phyloP scores from a whole-genome alignment of 164 flowering plant species.

The Annona cherimola region DNA sequence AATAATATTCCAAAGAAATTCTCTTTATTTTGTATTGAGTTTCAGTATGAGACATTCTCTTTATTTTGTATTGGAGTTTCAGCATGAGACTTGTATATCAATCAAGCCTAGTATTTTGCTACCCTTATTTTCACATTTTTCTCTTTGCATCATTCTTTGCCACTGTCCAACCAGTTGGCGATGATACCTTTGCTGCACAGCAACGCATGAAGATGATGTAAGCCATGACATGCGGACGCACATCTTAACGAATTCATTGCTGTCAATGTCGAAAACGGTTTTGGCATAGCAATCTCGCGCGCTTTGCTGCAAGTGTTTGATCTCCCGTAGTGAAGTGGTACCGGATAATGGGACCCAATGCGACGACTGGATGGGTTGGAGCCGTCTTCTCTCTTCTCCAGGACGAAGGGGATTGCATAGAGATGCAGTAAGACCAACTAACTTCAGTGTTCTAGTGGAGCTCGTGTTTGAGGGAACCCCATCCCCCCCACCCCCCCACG shows the following conservation, averaged over 20 bases:
- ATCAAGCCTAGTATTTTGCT: too few species aligned
- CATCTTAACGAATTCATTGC: slow-evolving; percentile 4
- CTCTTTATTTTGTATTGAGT: too few species aligned
- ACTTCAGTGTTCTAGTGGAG: neutral
- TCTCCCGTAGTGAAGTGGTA: too few species aligned
- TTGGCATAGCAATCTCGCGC: slow-evolving; percentile 1
- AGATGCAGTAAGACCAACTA: neutral
- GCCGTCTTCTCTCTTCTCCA: neutral
- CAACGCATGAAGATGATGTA: slow-evolving; percentile 24
- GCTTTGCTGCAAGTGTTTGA: neutral
- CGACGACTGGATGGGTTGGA: neutral
- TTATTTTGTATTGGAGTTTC: too few species aligned
- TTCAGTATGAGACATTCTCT: too few species aligned
- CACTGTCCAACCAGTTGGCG: slow-evolving; percentile 23
- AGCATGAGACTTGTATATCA: too few species aligned
- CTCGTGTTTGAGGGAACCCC: neutral
- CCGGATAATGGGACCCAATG: neutral
- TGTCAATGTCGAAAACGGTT: neutral
- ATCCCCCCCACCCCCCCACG: too few species aligned
- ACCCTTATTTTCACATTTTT: too few species aligned
- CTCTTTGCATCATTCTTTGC: too few species aligned
- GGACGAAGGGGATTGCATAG: neutral
- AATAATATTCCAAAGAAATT: too few species aligned
- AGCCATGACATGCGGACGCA: slow-evolving; percentile 16
- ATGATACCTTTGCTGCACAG: slow-evolving; percentile 13